Percentiles rank a stretch among this genome's conserved stretches.
These are phyloP conservation scores for Botrytis pseudocinerea DNA, from an alignment of 2,329 filamentous ascomycete genomes.

Conservation along the genomic window DNA sequence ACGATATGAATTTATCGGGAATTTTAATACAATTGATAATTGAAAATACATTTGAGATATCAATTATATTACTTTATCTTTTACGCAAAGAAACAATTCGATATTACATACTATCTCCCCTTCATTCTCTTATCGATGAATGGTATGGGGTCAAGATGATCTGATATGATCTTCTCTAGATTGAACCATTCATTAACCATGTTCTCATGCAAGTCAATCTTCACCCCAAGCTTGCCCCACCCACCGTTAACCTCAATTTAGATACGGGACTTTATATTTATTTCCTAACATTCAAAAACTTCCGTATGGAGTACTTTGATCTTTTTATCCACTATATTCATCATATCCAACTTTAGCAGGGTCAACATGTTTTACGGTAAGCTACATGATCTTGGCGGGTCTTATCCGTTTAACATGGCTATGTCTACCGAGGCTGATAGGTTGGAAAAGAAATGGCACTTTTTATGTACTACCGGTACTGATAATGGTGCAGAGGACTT, in stretches of 20 bases:
- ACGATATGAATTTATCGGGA: neutral
- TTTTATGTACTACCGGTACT: neutral
- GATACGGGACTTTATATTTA: neutral
- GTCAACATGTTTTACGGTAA: slow-evolving; percentile 19
- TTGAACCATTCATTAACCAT: neutral
- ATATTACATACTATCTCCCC: neutral
- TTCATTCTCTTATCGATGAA: slow-evolving; percentile 7
- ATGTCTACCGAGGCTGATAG: slow-evolving; percentile 16
- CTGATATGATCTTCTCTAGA: slow-evolving; percentile 14
- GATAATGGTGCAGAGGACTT: neutral
- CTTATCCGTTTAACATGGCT: slow-evolving; percentile 10
- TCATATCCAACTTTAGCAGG: neutral
- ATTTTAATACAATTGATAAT: slow-evolving; percentile 3
- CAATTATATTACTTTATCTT: neutral
- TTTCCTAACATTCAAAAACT: neutral
- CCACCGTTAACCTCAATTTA: neutral
- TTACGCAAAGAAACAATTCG: neutral
- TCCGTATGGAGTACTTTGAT: neutral
- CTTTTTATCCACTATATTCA: neutral
- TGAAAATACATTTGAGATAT: neutral
- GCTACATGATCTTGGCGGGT: slow-evolving; percentile 16
- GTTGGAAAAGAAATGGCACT: neutral
- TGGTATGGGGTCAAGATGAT: neutral
- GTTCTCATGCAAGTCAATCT: slow-evolving; percentile 9
- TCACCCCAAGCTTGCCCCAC: neutral